Base-by-base conservation (phyloP, 2,329 filamentous ascomycete species). In the Nannizziopsis arthrosporioides region DNA sequence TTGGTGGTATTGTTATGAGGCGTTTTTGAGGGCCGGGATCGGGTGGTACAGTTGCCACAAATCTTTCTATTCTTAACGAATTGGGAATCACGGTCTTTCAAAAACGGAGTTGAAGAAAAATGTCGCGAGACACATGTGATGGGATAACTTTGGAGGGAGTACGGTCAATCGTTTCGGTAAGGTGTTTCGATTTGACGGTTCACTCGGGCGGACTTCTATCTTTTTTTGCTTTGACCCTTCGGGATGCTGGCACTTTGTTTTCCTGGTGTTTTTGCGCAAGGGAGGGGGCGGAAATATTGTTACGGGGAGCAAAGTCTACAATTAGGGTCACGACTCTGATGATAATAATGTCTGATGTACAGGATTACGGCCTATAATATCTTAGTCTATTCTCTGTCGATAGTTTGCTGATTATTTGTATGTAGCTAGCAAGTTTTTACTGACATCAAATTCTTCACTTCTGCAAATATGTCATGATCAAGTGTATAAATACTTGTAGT, bases 131-230 rank as follows among this genome's bases (percentile, higher is more conserved):
- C 14, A 19, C 37, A 17, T 17, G 37, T 40, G n/a, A n/a, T n/a
- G 37, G 14, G 37, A 40, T 44, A 35, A 11, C 42, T 44, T 32
- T n/a, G 14, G 42, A 36, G 15, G 15, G 11, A 15, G 35, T 15
- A 35, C 17, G 15, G 30, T 15, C 15, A 17, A 19, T 44, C 14
- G 32, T 36, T 14, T 19, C 37, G 18, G 42, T 17, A 31, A 14
- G 42, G 43, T 31, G 35, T 45, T 30, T 17, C 35, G 30, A 27
- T 44, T 39, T 47, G 15, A 7, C 10, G 17, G 8, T 42, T 36
- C 27, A 51, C 55, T 57, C 47, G 53, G 55, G 44, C 15, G 49
- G 56, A 59, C 48, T 57, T 55, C 47, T 52, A 53, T 47, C 54
- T 48, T 52, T 56, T 51, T 56, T 51, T 15, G 54, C 38, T 32